Percentiles rank a stretch among this genome's conserved stretches.
Conservation (phyloP, 176 grass and related monocot genomes). For the Cenchrus fungigraminus region DNA sequence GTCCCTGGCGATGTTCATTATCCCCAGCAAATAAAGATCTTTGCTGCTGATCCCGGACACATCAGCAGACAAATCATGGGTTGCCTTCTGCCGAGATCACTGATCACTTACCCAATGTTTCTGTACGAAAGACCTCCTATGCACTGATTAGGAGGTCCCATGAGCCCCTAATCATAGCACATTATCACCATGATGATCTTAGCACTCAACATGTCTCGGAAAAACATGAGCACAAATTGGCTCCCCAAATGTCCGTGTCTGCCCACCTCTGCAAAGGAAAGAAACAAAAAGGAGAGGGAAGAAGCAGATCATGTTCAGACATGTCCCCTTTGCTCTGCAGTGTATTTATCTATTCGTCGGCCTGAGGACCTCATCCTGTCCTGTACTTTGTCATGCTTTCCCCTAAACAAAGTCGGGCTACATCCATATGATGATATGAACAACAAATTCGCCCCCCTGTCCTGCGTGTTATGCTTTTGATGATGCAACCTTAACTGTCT, state of each 20-base stretch:
- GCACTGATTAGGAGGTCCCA: slow-evolving; percentile 21
- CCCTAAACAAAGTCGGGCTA: slow-evolving; percentile 4
- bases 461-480: slow-evolving; percentile 29
- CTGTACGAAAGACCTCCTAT: not conserved
- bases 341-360: not conserved
- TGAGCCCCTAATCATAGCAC: not conserved
- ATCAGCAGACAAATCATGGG: slow-evolving; percentile 1
- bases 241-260: not conserved
- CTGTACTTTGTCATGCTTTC: slow-evolving; percentile 15
- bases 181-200: not conserved
- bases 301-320: slow-evolving; percentile 22
- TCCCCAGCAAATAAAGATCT: slow-evolving; percentile 10
- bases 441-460: not conserved
- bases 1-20: not conserved
- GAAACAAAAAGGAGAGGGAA: slow-evolving; percentile 19
- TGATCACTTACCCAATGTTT: not conserved
- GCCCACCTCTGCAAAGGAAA: not conserved
- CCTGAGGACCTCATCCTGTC: not conserved
- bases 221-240: not conserved
- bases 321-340: not conserved
- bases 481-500: slow-evolving; percentile 24
- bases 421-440: not conserved
- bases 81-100: not conserved
- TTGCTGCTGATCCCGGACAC: slow-evolving; percentile 11
- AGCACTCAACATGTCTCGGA: not conserved